These are phyloP conservation scores for Dictyostelium brefeldianum DNA, from an alignment of 78 protist species.

Conservation along the genomic window DNA sequence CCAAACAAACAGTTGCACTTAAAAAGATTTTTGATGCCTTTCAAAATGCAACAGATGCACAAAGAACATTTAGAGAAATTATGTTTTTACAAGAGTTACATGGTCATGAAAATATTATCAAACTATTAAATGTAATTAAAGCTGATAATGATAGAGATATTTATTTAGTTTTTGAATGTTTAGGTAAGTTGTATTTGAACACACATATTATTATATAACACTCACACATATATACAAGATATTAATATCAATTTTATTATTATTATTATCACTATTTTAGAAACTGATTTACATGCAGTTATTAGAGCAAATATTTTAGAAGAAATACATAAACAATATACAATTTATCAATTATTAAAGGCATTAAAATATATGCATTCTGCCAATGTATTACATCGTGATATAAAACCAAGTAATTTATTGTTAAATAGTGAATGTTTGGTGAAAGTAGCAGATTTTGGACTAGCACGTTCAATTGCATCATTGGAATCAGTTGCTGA, in stretches of 20 bases:
- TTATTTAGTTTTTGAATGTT: conserved; percentile 97
- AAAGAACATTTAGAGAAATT: conserved; percentile 98
- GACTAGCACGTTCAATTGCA: conserved; percentile 72
- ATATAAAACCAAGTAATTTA: conserved; percentile 97
- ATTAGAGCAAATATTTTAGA: conserved; percentile 98
- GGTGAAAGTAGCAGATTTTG: conserved; percentile 97
- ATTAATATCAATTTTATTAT: background rate
- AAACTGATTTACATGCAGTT: conserved; percentile 98
- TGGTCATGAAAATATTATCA: conserved; percentile 96
- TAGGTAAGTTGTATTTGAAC: conserved; percentile 81
- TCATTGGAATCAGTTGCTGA: conserved; percentile 45
- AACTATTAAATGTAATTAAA: conserved; percentile 91
- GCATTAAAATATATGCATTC: conserved; percentile 96
- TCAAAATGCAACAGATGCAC: conserved; percentile 99
- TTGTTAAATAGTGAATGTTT: conserved; percentile 96
- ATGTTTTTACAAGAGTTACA: conserved; percentile 95
- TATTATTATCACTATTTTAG: conserved; percentile 51
- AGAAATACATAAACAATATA: conserved; percentile 97
- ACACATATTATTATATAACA: background rate
- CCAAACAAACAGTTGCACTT: conserved; percentile 94
- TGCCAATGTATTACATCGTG: conserved; percentile 97
- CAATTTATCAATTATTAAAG: conserved; percentile 97
- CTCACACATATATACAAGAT: background rate
- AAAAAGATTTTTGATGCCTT: conserved; percentile 99
- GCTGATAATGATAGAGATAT: conserved; percentile 99